A percentile compares a stretch with the other conserved stretches of the same genome.
Conservation (phyloP, 2,329 filamentous ascomycete species). For the Endocalyx cinctus region DNA sequence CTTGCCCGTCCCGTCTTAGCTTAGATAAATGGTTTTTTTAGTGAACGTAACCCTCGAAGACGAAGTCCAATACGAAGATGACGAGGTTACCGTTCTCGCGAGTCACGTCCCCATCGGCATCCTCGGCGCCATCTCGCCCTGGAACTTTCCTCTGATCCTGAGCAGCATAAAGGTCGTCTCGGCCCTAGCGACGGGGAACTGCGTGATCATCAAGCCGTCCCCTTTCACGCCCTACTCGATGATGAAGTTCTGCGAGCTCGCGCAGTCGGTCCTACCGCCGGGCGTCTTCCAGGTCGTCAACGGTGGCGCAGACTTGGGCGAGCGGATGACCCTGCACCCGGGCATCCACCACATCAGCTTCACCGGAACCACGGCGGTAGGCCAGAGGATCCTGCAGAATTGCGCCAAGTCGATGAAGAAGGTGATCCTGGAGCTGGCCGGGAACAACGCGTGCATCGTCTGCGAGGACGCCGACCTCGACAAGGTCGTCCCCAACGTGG, state of each 20-base stretch:
- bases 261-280: conserved; percentile 43
- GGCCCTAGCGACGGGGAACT: conserved; percentile 49
- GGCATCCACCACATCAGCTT: conserved; percentile 55
- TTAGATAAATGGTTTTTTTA: conserved; percentile 10
- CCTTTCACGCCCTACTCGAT: conserved; percentile 50
- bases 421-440: conserved; percentile 49
- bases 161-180: conserved; percentile 47
- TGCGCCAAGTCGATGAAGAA: conserved; percentile 49
- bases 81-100: conserved; percentile 34
- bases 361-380: conserved; percentile 51
- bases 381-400: conserved; percentile 42
- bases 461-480: conserved; percentile 48
- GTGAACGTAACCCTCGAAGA: conserved; percentile 36
- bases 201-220: conserved; percentile 54
- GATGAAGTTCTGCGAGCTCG: conserved; percentile 49
- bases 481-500: conserved; percentile 38
- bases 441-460: conserved; percentile 52
- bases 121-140: conserved; percentile 53
- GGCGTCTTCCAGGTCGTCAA: conserved; percentile 54
- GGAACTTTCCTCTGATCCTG: conserved; percentile 52
- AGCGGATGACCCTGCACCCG: conserved; percentile 48
- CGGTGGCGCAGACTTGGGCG: conserved; percentile 50
- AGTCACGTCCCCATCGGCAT: conserved; percentile 45
- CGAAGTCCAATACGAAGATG: conserved; percentile 43
- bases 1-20: no score